A percentile compares a stretch with the other conserved stretches of the same genome.
Evolutionary conservation across 2,329 filamentous ascomycete genomes (phyloP).

Genomic region (Colletotrichum sojae): DNA sequence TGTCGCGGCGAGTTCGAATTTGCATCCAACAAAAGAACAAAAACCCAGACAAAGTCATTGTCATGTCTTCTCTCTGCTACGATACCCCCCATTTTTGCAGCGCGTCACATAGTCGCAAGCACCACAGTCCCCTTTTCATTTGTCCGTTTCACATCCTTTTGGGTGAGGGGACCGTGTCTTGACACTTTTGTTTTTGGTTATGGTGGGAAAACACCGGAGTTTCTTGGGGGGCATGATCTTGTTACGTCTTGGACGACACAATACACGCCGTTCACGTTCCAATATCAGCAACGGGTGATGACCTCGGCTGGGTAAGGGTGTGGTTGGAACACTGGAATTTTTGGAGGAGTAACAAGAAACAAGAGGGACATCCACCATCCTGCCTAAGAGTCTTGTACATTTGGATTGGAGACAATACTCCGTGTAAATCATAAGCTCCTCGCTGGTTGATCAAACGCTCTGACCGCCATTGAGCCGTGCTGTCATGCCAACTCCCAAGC

Average conservation of each 20-base stretch:
- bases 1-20: background rate
- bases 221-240: constrained; percentile 7
- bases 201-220: constrained; percentile 1
- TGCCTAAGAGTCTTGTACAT: constrained; percentile 15
- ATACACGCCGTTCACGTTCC: constrained; percentile 13
- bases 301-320: constrained; percentile 14
- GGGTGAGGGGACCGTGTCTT: background rate
- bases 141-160: constrained; percentile 6
- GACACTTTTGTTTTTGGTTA: background rate
- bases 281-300: constrained; percentile 7
- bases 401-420: constrained; percentile 13
- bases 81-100: constrained; percentile 41
- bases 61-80: constrained; percentile 39
- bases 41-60: constrained; percentile 2
- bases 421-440: constrained; percentile 15
- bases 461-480: too few relatives aligned
- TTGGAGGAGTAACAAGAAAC: background rate
- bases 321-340: constrained; percentile 10
- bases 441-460: background rate
- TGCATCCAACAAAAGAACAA: constrained; percentile 7
- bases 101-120: constrained; percentile 24
- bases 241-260: constrained; percentile 20
- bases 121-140: constrained; percentile 10
- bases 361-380: constrained; percentile 13
- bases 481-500: too few relatives aligned